phyloP scores from a whole-genome alignment of 1,284 basidiomycete genomes.

The Butyriboletus appendiculatus region DNA sequence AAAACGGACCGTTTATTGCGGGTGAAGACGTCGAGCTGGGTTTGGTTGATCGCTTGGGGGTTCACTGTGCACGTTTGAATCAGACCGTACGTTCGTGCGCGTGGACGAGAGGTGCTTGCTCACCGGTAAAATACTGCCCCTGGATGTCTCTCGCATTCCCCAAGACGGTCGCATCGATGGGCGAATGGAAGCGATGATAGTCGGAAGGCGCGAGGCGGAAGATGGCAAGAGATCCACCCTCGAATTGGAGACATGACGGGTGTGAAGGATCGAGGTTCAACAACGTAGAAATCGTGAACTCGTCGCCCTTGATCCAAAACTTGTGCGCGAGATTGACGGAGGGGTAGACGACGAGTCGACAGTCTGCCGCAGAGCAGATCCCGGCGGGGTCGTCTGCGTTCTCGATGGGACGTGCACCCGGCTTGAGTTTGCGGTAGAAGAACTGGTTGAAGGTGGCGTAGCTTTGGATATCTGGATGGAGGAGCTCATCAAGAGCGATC shows the following conservation, averaged over 20 bases:
- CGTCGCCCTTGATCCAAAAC: conserved; percentile 78
- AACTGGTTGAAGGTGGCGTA: conserved; percentile 84
- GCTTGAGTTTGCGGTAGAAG: conserved; percentile 68
- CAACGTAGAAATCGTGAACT: conserved; percentile 68
- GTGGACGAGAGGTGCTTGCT: conserved; percentile 6
- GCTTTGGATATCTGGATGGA: conserved; percentile 59
- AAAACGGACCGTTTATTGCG: conserved; percentile 67
- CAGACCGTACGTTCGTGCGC: neutral
- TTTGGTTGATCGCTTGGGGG: conserved; percentile 80
- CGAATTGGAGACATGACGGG: conserved; percentile 43
- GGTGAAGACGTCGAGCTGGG: conserved; percentile 71
- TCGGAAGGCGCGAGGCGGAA: conserved; percentile 82
- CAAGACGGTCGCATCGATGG: conserved; percentile 58
- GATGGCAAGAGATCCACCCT: conserved; percentile 57
- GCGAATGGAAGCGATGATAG: conserved; percentile 86
- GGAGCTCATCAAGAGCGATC: conserved; percentile 62
- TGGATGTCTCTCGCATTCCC: conserved; percentile 51
- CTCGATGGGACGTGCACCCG: conserved; percentile 66
- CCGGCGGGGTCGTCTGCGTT: conserved; percentile 53
- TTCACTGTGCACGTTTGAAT: conserved; percentile 49
- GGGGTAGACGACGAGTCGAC: conserved; percentile 69
- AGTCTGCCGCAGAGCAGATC: conserved; percentile 75
- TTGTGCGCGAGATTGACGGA: conserved; percentile 60
- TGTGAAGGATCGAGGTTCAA: conserved; percentile 46
- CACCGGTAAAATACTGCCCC: conserved; percentile 62